phyloP scores from a whole-genome alignment of 768 basidiomycete species.

The Russula ochroleuca region DNA sequence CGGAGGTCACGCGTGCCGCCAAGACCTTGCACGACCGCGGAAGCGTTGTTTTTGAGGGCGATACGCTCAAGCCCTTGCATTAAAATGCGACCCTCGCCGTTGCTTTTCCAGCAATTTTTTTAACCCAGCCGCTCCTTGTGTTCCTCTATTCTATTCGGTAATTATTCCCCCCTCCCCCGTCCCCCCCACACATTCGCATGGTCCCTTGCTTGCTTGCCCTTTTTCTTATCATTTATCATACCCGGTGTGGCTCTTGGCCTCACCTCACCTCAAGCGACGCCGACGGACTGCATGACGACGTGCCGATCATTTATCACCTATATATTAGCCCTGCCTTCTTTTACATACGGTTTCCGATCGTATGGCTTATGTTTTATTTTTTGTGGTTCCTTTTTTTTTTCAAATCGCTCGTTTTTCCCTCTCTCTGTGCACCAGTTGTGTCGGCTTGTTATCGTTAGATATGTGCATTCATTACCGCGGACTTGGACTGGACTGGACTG shows the following conservation, averaged over 20 bases:
- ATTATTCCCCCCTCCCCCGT: background rate
- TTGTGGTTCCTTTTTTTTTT: background rate
- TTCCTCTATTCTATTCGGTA: background rate
- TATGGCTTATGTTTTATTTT: background rate
- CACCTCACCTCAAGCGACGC: background rate
- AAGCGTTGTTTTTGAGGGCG: constrained; percentile 34
- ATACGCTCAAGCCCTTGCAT: constrained; percentile 31
- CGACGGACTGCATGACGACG: constrained; percentile 7
- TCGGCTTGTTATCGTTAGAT: background rate
- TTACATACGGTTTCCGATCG: background rate
- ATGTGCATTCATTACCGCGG: background rate
- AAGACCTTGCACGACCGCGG: constrained; percentile 34
- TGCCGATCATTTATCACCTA: constrained; percentile 1
- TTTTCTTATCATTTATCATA: constrained; percentile 7
- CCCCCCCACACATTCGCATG: background rate
- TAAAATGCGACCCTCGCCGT: background rate
- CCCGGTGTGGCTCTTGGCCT: background rate
- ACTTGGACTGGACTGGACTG: background rate
- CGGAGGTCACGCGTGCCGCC: constrained; percentile 49
- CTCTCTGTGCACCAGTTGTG: background rate
- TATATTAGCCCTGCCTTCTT: background rate
- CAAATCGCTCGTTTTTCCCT: background rate
- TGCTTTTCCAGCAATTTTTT: background rate
- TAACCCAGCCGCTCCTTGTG: background rate
- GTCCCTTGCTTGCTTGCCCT: background rate